Percentiles rank a stretch among this genome's conserved stretches.
phyloP scores from a whole-genome alignment of 306 rosid genomes.

The Morella rubra region DNA sequence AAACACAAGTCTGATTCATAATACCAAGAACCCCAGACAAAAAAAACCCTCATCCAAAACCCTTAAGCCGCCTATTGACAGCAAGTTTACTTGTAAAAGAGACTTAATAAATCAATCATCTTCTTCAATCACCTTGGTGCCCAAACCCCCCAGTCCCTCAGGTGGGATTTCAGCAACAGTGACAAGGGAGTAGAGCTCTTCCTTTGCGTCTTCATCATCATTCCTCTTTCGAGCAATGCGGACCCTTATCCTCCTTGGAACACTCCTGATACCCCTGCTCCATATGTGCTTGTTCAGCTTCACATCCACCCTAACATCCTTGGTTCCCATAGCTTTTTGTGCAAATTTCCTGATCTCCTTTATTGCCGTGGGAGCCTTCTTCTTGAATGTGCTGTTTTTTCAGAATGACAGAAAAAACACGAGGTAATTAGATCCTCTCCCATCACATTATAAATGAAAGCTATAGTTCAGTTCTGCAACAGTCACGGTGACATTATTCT shows the following conservation, averaged over 20 bases:
- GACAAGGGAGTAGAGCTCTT: conserved; percentile 86
- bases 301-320: conserved; percentile 90
- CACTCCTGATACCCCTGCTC: conserved; percentile 97
- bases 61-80: conserved; percentile 5
- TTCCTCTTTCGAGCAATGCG: conserved; percentile 98
- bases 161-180: conserved; percentile 83
- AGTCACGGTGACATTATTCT: neutral
- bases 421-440: neutral
- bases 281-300: conserved; percentile 85
- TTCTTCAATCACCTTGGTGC: conserved; percentile 86
- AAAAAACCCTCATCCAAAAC: conserved; percentile 25
- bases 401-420: neutral
- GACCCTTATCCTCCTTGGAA: conserved; percentile 88
- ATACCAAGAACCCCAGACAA: conserved; percentile 7
- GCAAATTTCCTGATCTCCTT: conserved; percentile 96
- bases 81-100: conserved; percentile 22
- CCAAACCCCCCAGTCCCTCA: conserved; percentile 81
- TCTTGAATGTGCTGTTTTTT: conserved; percentile 78
- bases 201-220: conserved; percentile 97
- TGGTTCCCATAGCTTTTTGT: conserved; percentile 87
- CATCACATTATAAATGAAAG: neutral
- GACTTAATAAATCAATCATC: conserved; percentile 55
- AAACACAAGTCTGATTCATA: conserved; percentile 12
- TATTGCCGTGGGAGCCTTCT: conserved; percentile 95
- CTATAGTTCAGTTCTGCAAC: neutral